Evolutionary conservation across 164 flowering plant species (phyloP), one percentile per base, ranked within the genome.

Genomic region (Nelumbo lutea): DNA sequence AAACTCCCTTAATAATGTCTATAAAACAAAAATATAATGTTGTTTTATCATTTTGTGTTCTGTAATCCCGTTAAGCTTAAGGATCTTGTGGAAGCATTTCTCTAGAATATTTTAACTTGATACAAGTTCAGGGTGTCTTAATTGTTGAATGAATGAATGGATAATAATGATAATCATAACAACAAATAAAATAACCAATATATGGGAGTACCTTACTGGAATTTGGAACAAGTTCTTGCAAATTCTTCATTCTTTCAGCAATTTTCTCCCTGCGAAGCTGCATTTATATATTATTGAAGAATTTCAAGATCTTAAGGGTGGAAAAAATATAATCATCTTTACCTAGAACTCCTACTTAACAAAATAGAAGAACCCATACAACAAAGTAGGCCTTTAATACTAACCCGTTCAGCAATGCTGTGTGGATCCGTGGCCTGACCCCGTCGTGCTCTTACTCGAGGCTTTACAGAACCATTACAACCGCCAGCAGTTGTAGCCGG

Each of bases 341-440:
- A 41, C 45, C 13, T 46, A 38, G 14, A 9, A 38, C 10, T 52
- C 38, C 66, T 6, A 51, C 38, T 15, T 48, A 47, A 2, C 6
- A 40, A 45, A 10, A 50, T 46, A 13, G 5, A 51, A 42, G 66
- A 5, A 59, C 51, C 42, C 42, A 14, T 2, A 50, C 43, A 50
- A 42, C 0, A 59, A 40, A 46, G 59, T 59, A 38, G 43, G 11
- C 41, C 38, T 27, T 44, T 4, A 40, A 48, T 39, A 71, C 80
- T 78, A 40, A 85, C 89, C 79, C 89, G 77, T 75, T 86, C 89
- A 38, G 89, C 89, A 27, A 86, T 86, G 70, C 89, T 86, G 78
- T 86, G 89, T 43, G 89, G 89, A 67, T 86, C 89, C 42, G 89
- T 86, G 56, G 89, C 89, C 73, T 86, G 89, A 56, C 89, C 89